Evolutionary conservation across 1,139 yeast species (phyloP).

Genomic region (Wickerhamiella infanticola): DNA sequence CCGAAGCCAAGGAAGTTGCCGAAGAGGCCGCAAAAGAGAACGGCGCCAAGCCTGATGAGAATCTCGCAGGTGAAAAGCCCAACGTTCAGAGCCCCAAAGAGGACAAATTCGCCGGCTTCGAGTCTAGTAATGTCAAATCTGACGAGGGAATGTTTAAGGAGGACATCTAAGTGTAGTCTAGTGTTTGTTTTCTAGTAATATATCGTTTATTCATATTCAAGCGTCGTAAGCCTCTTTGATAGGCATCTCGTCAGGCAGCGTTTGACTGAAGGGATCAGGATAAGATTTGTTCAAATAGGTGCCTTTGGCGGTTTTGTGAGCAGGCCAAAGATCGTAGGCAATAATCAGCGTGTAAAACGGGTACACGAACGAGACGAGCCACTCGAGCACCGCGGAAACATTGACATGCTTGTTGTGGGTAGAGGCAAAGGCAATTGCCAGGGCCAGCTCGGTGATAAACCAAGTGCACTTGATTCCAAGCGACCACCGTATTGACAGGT

Average conservation of each 20-base stretch:
- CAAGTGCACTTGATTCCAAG: slow-evolving; percentile 41
- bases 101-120: slow-evolving; percentile 14
- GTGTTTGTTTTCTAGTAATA: neutral
- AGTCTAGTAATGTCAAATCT: slow-evolving; percentile 8
- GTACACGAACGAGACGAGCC: slow-evolving; percentile 74
- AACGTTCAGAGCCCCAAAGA: neutral
- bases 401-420: slow-evolving; percentile 29
- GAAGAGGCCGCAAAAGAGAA: neutral
- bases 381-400: slow-evolving; percentile 54
- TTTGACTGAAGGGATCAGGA: neutral
- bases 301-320: slow-evolving; percentile 26
- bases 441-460: slow-evolving; percentile 49
- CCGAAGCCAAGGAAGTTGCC: slow-evolving; percentile 1
- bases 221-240: too few species aligned
- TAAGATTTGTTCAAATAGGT: slow-evolving; percentile 6
- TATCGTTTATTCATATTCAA: neutral
- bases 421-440: slow-evolving; percentile 50
- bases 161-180: slow-evolving; percentile 9
- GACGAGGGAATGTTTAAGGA: slow-evolving; percentile 15
- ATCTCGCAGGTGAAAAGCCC: slow-evolving; percentile 1
- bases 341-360: slow-evolving; percentile 54
- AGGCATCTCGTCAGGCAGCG: neutral
- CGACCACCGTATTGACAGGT: slow-evolving; percentile 28
- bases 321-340: slow-evolving; percentile 56
- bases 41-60: neutral